Evolutionary conservation across 1,284 basidiomycete species (phyloP), one percentile per base, ranked within the genome.

Genomic region (Papiliotrema laurentii): DNA sequence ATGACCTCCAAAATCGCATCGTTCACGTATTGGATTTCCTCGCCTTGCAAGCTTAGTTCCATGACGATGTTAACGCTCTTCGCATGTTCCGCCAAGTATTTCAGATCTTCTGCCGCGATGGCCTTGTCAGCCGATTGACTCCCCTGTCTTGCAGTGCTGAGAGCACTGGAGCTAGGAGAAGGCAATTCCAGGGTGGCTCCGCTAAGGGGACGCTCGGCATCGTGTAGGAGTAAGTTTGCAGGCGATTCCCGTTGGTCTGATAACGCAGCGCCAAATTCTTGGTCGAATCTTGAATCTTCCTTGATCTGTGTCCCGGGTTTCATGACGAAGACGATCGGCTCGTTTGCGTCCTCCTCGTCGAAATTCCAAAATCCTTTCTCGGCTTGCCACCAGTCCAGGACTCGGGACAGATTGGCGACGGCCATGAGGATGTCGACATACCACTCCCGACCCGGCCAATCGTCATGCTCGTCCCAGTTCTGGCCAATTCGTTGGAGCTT

Each of bases 311-410:
- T 26, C 5, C 24, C 27, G 24, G 89, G 84, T 65, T 92, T 92
- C 66, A 89, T 84, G 49, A 96, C 87, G 65, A 94, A 94, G 54
- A 85, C 81, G 47, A 94, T 77, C 1, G 88, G 87, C 59, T 96
- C 92, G 51, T 79, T 75, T 42, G 73, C 75, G 47, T 91, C 74
- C 45, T 92, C 89, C 53, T 94, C 91, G 67, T 93, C 88, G 66
- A 97, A 97, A 66, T 97, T 97, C 96, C 96, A 99, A 74, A 98
- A 98, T 56, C 93, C 90, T 67, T 94, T 94, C 76, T 98, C 96
- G n/a, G 94, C 94, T 71, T 97, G 91, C 94, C 94, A 99, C 96
- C 96, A 99, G 67, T 98, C 96, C 51, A 97, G 85, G 25, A 98
- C 94, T 49, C 96, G 87, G 69, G 86, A 89, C 52, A 99, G 83